phyloP scores from a whole-genome alignment of 192 early-diverging fungal genomes.

The Lunasporangiospora selenospora region DNA sequence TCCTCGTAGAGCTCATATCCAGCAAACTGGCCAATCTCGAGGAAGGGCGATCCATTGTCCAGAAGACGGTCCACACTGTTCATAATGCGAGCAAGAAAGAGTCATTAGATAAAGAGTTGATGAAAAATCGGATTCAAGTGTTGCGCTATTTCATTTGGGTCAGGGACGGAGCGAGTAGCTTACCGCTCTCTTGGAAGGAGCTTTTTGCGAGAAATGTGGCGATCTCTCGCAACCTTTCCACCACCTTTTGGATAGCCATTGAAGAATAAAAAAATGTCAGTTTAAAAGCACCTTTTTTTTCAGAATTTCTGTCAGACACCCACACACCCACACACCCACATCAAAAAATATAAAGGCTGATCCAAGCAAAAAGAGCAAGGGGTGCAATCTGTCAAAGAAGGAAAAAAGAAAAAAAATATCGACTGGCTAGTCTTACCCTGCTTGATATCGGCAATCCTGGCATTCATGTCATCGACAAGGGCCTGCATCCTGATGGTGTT shows the following conservation, averaged over 20 bases:
- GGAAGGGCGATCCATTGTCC: conserved; percentile 87
- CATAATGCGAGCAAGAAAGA: conserved; percentile 4
- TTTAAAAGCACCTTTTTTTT: too few relatives aligned
- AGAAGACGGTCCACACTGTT: conserved; percentile 73
- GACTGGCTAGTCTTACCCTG: conserved; percentile 61
- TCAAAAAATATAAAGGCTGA: not conserved
- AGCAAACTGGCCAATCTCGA: conserved; percentile 95
- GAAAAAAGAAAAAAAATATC: not conserved
- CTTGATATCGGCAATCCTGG: conserved; percentile 72
- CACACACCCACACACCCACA: not conserved
- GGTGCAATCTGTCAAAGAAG: too few relatives aligned
- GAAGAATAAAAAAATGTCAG: too few relatives aligned
- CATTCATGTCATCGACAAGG: conserved; percentile 70
- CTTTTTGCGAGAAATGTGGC: too few relatives aligned
- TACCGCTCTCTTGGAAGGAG: too few relatives aligned
- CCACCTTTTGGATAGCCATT: too few relatives aligned
- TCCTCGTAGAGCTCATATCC: conserved; percentile 88
- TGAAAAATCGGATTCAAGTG: not conserved
- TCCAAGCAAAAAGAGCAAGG: not conserved
- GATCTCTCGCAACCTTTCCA: too few relatives aligned
- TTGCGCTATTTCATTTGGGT: too few relatives aligned
- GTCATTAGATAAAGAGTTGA: not conserved
- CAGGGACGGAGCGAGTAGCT: too few relatives aligned
- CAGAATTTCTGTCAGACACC: too few relatives aligned
- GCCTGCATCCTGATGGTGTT: conserved; percentile 73